Base-by-base conservation (phyloP, 495 filamentous ascomycete species). In the Hypoxylon trugodes region DNA sequence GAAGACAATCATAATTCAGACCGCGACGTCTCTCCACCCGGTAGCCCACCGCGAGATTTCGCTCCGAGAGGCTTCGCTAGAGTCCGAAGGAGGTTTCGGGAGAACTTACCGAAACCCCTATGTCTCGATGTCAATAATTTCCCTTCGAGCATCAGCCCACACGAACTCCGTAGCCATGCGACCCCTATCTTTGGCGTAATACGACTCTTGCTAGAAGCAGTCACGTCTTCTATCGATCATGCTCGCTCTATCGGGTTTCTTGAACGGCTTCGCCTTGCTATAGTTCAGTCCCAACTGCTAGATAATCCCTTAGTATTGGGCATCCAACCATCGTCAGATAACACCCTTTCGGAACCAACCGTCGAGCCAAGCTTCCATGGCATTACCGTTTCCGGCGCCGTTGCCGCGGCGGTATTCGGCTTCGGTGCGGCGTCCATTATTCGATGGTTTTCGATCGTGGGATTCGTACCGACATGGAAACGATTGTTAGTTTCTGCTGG, bases 191-290 rank as follows among this genome's bases (percentile, higher is more conserved):
- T 73, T 36, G 65, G 68, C 25, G 46, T 68, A 25, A 10, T 73
- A 15, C 68, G 61, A 52, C 37, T 73, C 9, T 52, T 66, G 25
- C 43, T 86, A 74, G 77, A 76, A 66, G 83, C 84, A 8, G 82
- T 90, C 37, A 93, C 91, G 64, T 89, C 90, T 36, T 86, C 88
- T 49, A 83, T 97, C 60, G 89, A 90, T 32, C 84, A 88, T 63
- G 87, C 86, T 53, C 92, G 96, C 61, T 96, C 95, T 69, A 82
- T 88, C 59, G 84, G 86, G 38, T 98, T 98, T 68, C 82, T 98
- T 42, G 95, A 98, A 79, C 90, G 94, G 66, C 97, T 98, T 53
- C 90, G 95, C 19, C 98, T 98, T 72, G 89, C 93, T 26, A 94
- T 98, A 59, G 88, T 98, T 46, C 93, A 94, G 22, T 98, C 95